Evolutionary conservation across 345 rosid species (phyloP).

Genomic region (Sapria himalayana): DNA sequence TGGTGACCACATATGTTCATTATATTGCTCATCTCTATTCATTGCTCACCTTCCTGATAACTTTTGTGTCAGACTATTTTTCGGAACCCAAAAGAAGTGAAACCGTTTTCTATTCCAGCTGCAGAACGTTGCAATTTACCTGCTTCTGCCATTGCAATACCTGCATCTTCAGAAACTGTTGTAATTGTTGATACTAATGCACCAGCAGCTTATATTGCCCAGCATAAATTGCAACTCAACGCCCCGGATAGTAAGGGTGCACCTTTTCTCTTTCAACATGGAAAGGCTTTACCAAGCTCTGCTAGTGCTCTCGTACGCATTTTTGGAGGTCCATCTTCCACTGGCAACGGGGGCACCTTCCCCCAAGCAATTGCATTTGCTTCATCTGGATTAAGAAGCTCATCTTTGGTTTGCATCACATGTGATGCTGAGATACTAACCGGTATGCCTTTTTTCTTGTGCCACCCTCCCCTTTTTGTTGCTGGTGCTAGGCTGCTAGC

Average conservation of each 20-base stretch:
- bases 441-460: conserved; percentile 22
- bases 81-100: conserved; percentile 70
- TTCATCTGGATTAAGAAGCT: conserved; percentile 60
- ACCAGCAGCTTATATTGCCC: conserved; percentile 82
- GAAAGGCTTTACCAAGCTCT: conserved; percentile 41
- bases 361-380: conserved; percentile 91
- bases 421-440: conserved; percentile 67
- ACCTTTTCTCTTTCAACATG: conserved; percentile 89
- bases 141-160: conserved; percentile 78
- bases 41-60: too few relatives aligned
- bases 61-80: conserved; percentile 68
- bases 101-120: conserved; percentile 46
- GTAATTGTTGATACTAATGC: conserved; percentile 60
- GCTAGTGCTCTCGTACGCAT: conserved; percentile 61
- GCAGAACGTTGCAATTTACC: conserved; percentile 95
- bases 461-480: not conserved
- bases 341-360: conserved; percentile 57
- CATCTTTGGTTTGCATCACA: conserved; percentile 63
- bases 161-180: conserved; percentile 66
- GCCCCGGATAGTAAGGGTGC: conserved; percentile 88
- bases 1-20: too few relatives aligned
- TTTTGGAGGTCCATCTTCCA: conserved; percentile 55
- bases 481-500: not conserved
- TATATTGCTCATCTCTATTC: too few relatives aligned
- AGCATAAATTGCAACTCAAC: conserved; percentile 94